A percentile compares a stretch with the other conserved stretches of the same genome.
phyloP scores from a whole-genome alignment of 345 rosid species.

The Eucalyptus guilfoylei region DNA sequence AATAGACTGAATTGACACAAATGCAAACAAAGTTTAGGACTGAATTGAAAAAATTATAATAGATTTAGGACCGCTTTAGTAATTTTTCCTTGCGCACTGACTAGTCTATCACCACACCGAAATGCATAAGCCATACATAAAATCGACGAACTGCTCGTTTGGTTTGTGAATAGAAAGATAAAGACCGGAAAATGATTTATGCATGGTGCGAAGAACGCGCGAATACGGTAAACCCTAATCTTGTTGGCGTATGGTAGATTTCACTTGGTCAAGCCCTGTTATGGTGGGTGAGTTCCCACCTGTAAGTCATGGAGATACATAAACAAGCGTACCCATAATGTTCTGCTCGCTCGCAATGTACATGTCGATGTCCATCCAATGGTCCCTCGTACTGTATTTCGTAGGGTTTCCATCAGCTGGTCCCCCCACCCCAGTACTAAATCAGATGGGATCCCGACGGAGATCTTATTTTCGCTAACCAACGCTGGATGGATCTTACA shows the following conservation, averaged over 20 bases:
- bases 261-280: background rate
- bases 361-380: background rate
- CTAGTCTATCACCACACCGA: background rate
- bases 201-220: background rate
- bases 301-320: background rate
- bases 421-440: background rate
- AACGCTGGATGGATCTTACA: background rate
- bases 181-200: background rate
- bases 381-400: background rate
- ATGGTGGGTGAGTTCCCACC: background rate
- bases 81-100: rapidly evolving
- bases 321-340: background rate
- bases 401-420: background rate
- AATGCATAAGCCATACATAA: background rate
- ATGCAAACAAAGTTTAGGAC: rapidly evolving
- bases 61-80: too few relatives aligned
- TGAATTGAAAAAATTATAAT: too few relatives aligned
- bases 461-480: background rate
- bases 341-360: background rate
- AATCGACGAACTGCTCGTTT: background rate
- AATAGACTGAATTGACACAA: too few relatives aligned
- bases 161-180: background rate
- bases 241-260: background rate
- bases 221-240: background rate
- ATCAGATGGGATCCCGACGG: background rate